Conservation (phyloP, 2,329 filamentous ascomycete genomes). For the Neobulgaria alba region DNA sequence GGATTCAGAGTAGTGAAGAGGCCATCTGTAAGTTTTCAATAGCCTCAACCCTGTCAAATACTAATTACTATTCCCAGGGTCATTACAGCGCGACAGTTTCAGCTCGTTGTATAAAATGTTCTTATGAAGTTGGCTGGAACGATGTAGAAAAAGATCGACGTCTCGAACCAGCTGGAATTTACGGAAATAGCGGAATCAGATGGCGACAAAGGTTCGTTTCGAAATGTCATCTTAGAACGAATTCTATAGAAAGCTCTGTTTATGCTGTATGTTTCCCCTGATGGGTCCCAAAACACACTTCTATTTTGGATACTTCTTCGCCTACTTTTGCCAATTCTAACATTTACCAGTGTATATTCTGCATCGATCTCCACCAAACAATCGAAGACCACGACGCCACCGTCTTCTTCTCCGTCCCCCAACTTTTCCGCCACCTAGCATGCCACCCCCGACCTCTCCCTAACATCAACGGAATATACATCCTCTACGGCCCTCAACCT, state of each 20-base stretch:
- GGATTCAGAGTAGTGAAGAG: slow-evolving; percentile 25
- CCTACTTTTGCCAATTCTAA: slow-evolving; percentile 1
- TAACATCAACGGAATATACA: slow-evolving; percentile 19
- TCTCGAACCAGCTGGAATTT: slow-evolving; percentile 24
- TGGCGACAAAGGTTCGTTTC: slow-evolving; percentile 26
- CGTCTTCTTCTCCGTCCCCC: slow-evolving; percentile 25
- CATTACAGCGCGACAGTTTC: slow-evolving; percentile 23
- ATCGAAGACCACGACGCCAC: slow-evolving; percentile 29
- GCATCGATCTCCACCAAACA: slow-evolving; percentile 24
- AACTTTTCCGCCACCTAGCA: slow-evolving; percentile 26
- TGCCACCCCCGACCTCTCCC: slow-evolving; percentile 25
- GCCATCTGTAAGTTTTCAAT: slow-evolving; percentile 19
- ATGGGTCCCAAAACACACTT: no score
- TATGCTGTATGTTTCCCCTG: slow-evolving; percentile 22
- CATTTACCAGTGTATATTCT: slow-evolving; percentile 24
- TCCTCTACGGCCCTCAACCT: slow-evolving; percentile 22
- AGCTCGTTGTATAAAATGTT: slow-evolving; percentile 25
- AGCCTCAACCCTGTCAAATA: neutral
- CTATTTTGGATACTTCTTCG: no score
- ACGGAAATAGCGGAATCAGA: slow-evolving; percentile 24
- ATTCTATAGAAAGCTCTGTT: slow-evolving; percentile 22
- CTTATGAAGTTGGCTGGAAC: slow-evolving; percentile 26
- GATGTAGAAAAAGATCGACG: slow-evolving; percentile 25
- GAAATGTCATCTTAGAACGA: slow-evolving; percentile 25
- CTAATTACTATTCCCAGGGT: slow-evolving; percentile 17